A percentile compares a stretch with the other conserved stretches of the same genome.
These are phyloP conservation scores for Pyrrhoderma lamaoense DNA, from an alignment of 1,284 basidiomycete species.

Conservation along the genomic window DNA sequence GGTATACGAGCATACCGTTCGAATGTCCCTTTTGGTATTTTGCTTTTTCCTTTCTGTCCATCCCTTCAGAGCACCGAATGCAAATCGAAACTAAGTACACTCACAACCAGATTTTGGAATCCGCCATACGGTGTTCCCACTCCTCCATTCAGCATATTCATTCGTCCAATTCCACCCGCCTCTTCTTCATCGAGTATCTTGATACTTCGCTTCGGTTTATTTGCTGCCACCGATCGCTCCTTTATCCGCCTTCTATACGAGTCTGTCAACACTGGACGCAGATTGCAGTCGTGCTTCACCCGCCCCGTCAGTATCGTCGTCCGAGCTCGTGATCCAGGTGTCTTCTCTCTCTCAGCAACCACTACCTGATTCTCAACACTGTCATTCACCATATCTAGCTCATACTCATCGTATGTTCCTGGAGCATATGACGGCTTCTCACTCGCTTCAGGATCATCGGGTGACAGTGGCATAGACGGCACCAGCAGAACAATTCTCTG, in stretches of 20 bases:
- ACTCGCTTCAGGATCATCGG: too few species aligned
- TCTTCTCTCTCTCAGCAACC: background rate
- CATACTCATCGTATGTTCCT: constrained; percentile 38
- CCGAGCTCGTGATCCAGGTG: too few species aligned
- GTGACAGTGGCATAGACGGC: constrained; percentile 40
- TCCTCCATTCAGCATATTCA: constrained; percentile 51
- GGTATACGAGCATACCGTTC: constrained; percentile 89
- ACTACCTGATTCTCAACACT: constrained; percentile 71
- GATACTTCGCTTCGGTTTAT: constrained; percentile 53
- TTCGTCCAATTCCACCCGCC: constrained; percentile 54
- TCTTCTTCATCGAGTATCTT: constrained; percentile 53
- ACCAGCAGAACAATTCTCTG: constrained; percentile 63
- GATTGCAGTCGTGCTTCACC: constrained; percentile 67
- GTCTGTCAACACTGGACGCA: constrained; percentile 57
- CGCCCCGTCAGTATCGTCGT: constrained; percentile 32
- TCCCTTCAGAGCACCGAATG: too few species aligned
- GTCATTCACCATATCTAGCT: constrained; percentile 72
- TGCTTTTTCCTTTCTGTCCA: too few species aligned
- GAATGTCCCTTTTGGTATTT: constrained; percentile 65
- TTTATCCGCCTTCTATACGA: constrained; percentile 59
- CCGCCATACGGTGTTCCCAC: constrained; percentile 21
- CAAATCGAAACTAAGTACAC: too few species aligned
- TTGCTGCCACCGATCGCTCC: constrained; percentile 51
- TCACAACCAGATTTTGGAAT: too few species aligned
- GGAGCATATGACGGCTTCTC: constrained; percentile 13